Conservation (phyloP, 345 rosid genomes). For the Psidium guajava region DNA sequence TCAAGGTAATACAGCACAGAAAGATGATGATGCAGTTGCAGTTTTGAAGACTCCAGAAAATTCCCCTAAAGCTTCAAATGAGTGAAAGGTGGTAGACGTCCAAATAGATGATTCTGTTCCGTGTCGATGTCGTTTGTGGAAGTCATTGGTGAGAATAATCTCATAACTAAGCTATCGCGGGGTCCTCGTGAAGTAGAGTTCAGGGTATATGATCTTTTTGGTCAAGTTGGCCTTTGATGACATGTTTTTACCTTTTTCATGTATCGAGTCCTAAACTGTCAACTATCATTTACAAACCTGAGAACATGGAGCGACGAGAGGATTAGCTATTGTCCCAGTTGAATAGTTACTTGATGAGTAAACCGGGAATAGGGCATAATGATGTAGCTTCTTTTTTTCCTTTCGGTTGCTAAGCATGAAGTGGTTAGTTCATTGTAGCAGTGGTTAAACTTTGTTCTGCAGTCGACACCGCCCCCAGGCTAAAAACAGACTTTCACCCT, state of each 20-base stretch:
- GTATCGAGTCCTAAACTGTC: background rate
- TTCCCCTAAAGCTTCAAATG: constrained; percentile 54
- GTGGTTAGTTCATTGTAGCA: background rate
- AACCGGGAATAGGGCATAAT: background rate
- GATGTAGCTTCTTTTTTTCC: background rate
- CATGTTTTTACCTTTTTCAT: background rate
- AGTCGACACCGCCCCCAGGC: no score
- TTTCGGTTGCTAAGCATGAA: background rate
- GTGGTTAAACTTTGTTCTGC: background rate
- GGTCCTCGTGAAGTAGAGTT: background rate
- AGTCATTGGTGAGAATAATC: background rate
- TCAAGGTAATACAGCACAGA: constrained; percentile 24
- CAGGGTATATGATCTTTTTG: background rate
- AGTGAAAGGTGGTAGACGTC: constrained; percentile 8
- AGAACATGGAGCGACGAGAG: background rate
- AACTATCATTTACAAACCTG: background rate
- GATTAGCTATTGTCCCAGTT: background rate
- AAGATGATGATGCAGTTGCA: background rate
- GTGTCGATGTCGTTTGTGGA: background rate
- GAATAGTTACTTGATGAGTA: background rate
- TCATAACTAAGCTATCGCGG: background rate
- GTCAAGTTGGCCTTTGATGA: background rate
- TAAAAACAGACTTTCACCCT: background rate
- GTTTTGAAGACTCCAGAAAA: constrained; percentile 75
- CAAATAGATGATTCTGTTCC: background rate